Evolutionary conservation across 2,329 filamentous ascomycete species (phyloP).

Genomic region (Colletotrichum lindemuthianum): DNA sequence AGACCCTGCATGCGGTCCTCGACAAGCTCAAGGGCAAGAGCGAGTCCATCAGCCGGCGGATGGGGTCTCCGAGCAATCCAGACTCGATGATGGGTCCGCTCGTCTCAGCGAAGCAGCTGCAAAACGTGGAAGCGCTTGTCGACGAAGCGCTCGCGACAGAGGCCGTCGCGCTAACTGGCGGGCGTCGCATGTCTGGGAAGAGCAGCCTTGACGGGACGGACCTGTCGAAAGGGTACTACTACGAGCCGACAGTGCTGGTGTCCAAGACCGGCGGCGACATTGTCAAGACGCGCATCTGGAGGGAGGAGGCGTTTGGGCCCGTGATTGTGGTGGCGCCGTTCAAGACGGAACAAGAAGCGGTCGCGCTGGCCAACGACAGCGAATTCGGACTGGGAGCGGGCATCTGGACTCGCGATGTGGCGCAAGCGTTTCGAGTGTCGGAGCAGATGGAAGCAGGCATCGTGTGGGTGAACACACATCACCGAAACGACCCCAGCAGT

Average conservation of each 20-base stretch:
- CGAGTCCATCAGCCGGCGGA: conserved; percentile 60
- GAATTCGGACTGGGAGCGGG: conserved; percentile 82
- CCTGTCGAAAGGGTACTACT: conserved; percentile 75
- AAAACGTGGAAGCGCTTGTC: conserved; percentile 74
- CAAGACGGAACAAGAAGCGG: conserved; percentile 76
- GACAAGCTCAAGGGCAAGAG: conserved; percentile 72
- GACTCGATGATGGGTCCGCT: conserved; percentile 72
- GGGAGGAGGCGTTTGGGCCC: conserved; percentile 85
- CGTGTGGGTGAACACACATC: conserved; percentile 69
- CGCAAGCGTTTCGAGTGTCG: conserved; percentile 77
- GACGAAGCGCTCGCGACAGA: conserved; percentile 68
- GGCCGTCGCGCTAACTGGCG: conserved; percentile 54
- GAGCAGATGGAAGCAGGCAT: conserved; percentile 75
- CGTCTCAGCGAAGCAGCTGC: conserved; percentile 70
- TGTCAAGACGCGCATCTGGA: conserved; percentile 77
- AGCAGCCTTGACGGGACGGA: conserved; percentile 62
- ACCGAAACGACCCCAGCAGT: conserved; percentile 77
- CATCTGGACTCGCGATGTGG: conserved; percentile 79
- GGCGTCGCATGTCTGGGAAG: conserved; percentile 55
- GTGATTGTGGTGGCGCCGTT: conserved; percentile 81
- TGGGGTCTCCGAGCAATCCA: conserved; percentile 66
- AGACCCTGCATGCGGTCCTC: conserved; percentile 72
- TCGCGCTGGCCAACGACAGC: conserved; percentile 76
- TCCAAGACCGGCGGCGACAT: conserved; percentile 65
- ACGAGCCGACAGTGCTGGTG: conserved; percentile 78